Conservation (phyloP, 371 early-diverging fungal genomes). For the Dinochytrium kinnereticum region DNA sequence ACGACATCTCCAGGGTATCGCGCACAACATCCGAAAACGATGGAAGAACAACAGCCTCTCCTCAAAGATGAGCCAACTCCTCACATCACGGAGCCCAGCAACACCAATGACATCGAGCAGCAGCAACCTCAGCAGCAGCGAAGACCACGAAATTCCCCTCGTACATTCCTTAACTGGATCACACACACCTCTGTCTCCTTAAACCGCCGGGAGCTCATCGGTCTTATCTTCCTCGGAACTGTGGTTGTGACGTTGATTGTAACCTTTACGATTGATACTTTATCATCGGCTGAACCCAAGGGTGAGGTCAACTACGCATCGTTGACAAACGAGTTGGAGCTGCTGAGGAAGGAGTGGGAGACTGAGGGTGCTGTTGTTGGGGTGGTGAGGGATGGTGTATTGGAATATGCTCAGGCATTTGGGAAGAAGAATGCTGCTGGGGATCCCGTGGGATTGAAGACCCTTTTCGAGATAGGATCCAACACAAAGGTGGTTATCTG, state of each 20-base stretch:
- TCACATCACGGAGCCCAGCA: not conserved
- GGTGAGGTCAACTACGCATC: conserved; percentile 41
- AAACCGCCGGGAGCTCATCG: not conserved
- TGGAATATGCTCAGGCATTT: conserved; percentile 20
- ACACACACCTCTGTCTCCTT: not conserved
- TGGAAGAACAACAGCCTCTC: conserved; percentile 2
- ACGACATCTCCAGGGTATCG: too few species aligned
- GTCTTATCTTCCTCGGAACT: not conserved
- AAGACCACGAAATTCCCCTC: too few species aligned
- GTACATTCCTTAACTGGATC: not conserved
- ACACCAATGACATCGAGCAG: not conserved
- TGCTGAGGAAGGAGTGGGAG: conserved; percentile 18
- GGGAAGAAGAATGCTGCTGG: conserved; percentile 19
- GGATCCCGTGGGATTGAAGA: conserved; percentile 17
- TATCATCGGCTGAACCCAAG: not conserved
- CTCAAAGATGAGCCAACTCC: not conserved
- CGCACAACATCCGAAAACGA: too few species aligned
- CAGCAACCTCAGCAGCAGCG: too few species aligned
- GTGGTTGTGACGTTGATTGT: not conserved
- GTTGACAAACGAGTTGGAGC: conserved; percentile 2
- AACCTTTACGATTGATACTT: not conserved
- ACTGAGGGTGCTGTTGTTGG: conserved; percentile 25
- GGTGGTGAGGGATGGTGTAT: conserved; percentile 17
- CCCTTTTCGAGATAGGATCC: conserved; percentile 25
- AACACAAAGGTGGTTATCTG: conserved; percentile 22